Conservation (phyloP, 805 yeast genomes). For the Hemisphaericaspora nanyangensis region DNA sequence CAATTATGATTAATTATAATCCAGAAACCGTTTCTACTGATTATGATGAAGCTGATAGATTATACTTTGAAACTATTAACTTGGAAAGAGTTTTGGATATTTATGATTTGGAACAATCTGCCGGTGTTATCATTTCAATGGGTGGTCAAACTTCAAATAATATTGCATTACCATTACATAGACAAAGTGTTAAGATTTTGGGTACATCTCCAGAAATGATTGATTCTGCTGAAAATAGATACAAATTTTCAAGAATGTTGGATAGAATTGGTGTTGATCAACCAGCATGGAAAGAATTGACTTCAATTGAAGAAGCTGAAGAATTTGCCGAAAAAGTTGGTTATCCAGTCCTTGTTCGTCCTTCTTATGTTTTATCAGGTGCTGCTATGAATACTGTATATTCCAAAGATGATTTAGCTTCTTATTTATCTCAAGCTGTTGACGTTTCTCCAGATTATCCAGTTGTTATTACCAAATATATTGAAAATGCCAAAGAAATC, state of each 20-base stretch:
- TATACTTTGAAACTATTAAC: conserved; percentile 93
- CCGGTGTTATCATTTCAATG: conserved; percentile 94
- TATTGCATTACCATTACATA: conserved; percentile 86
- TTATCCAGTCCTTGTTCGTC: conserved; percentile 95
- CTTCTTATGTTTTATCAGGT: conserved; percentile 95
- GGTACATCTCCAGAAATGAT: conserved; percentile 99
- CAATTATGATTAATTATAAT: conserved; percentile 95
- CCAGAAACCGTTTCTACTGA: conserved; percentile 99
- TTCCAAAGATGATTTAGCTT: conserved; percentile 81
- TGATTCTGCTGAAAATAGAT: conserved; percentile 96
- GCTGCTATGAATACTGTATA: conserved; percentile 99
- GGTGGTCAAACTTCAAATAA: conserved; percentile 99
- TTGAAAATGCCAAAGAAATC: conserved; percentile 95
- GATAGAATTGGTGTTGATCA: conserved; percentile 96
- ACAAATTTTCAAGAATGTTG: conserved; percentile 95
- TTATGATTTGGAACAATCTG: conserved; percentile 83
- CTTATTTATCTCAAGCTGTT: conserved; percentile 88
- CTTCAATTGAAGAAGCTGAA: conserved; percentile 90
- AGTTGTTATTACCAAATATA: conserved; percentile 93
- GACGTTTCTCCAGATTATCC: conserved; percentile 98
- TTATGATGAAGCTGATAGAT: conserved; percentile 95
- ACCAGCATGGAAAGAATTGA: conserved; percentile 98
- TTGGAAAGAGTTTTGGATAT: conserved; percentile 92
- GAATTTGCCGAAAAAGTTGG: conserved; percentile 84
- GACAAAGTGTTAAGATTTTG: conserved; percentile 90